A percentile compares a stretch with the other conserved stretches of the same genome.
Conservation (phyloP, 2,329 filamentous ascomycete species). For the Zymoseptoria brevis region DNA sequence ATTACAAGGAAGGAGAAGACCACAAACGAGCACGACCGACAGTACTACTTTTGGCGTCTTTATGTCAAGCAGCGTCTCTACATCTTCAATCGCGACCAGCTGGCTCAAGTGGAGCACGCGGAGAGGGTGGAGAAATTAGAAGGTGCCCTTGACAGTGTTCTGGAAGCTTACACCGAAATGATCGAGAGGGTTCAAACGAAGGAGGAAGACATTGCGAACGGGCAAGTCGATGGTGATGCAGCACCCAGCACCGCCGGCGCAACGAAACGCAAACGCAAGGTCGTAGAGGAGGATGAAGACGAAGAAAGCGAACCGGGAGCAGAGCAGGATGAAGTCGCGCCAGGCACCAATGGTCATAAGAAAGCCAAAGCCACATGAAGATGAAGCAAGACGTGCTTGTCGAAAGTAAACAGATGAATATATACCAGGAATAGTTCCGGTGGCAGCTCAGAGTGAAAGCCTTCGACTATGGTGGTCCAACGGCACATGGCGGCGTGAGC, state of each 20-base stretch:
- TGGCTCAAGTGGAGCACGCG: slow-evolving; percentile 59
- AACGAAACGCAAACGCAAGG: slow-evolving; percentile 16
- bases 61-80: slow-evolving; percentile 72
- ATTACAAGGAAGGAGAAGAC: slow-evolving; percentile 38
- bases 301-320: slow-evolving; percentile 14
- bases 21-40: slow-evolving; percentile 51
- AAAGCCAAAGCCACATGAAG: slow-evolving; percentile 27
- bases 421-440: not conserved
- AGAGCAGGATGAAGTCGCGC: slow-evolving; percentile 1
- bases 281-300: slow-evolving; percentile 19
- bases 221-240: slow-evolving; percentile 2
- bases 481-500: too few relatives aligned
- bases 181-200: slow-evolving; percentile 43
- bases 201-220: slow-evolving; percentile 19
- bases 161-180: slow-evolving; percentile 64
- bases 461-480: not conserved
- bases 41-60: slow-evolving; percentile 64
- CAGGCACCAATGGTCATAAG: slow-evolving; percentile 12
- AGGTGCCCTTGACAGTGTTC: slow-evolving; percentile 58
- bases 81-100: slow-evolving; percentile 61
- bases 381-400: not conserved
- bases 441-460: not conserved
- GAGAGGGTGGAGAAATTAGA: slow-evolving; percentile 68
- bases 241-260: slow-evolving; percentile 1
- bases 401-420: not conserved